Conservation (phyloP, 805 yeast genomes). For the Saturnispora sanitii region DNA sequence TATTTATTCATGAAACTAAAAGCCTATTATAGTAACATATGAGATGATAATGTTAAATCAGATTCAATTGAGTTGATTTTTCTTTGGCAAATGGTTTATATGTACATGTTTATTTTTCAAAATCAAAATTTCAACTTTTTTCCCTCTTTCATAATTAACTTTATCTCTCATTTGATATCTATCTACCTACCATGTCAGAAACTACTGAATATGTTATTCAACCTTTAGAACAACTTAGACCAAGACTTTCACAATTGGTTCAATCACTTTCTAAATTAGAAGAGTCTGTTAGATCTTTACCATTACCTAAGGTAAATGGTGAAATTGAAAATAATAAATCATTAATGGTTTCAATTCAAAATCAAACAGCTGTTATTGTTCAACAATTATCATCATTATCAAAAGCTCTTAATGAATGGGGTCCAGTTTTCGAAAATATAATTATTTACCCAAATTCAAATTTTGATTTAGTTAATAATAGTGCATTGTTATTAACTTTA, state of each 20-base stretch:
- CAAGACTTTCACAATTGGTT: slow-evolving; percentile 51
- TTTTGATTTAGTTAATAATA: slow-evolving; percentile 80
- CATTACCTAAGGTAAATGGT: slow-evolving; percentile 21
- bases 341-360: slow-evolving; percentile 57
- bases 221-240: slow-evolving; percentile 46
- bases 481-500: slow-evolving; percentile 72
- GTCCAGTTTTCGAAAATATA: slow-evolving; percentile 49
- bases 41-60: too few relatives aligned
- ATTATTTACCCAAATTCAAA: slow-evolving; percentile 76
- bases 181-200: neutral
- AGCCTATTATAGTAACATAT: too few relatives aligned
- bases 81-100: neutral
- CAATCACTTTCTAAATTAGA: slow-evolving; percentile 51
- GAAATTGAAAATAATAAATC: slow-evolving; percentile 23
- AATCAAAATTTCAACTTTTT: neutral
- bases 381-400: slow-evolving; percentile 80
- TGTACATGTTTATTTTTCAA: neutral
- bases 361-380: slow-evolving; percentile 72
- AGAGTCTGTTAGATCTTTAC: slow-evolving; percentile 36
- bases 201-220: slow-evolving; percentile 4
- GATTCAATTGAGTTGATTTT: neutral
- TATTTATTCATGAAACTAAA: slow-evolving; percentile 7
- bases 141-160: neutral
- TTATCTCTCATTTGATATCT: neutral
- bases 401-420: slow-evolving; percentile 50